Evolutionary conservation across 2,329 filamentous ascomycete species (phyloP), one percentile per base, ranked within the genome.

Genomic region (Ophiostoma triangulosporum): DNA sequence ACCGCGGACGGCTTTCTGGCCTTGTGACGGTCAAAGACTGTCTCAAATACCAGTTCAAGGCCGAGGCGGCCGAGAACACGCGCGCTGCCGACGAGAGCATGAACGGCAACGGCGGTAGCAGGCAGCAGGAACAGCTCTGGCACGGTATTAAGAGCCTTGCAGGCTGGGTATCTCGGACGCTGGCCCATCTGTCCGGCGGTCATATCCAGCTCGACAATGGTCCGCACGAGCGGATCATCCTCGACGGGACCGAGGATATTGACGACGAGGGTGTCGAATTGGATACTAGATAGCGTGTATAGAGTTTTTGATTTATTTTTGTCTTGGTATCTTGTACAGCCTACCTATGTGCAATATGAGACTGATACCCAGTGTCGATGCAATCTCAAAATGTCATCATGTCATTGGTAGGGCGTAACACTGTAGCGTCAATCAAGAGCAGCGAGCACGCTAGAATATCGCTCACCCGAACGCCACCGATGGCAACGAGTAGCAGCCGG

Each of bases 1-100:
- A 95, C 64, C 85, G 87, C 55, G 93, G 93, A 14, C 80, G 80
- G 50, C 75, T 98, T 2, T 80, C 78, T 0, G 93, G 93, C 0
- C 75, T 98, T 0, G 87, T 98, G 1, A 98, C 93, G 0, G 86
- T 96, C 57, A 98, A 98, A 67, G 93, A 98, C 66, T 97, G 93
- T 61, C 72, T 98, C 54, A 95, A 93, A 66, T 97, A 95, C 64
- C 91, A 98, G 67, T 95, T 97, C 77, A 94, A 93, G 71, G 88
- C 86, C 32, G 49, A 98, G 67, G 87, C 87, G 8, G 81, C 85
- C 40, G 89, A 93, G 68, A 83, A 87, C 61, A 36, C 52, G 22
- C 57, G 55, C n/a, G 43, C 22, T 4, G 75, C 80, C 31, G 79
- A 83, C 45, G 68, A 71, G 26, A 15, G 22, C 17, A 66, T 79